Evolutionary conservation across 2,329 filamentous ascomycete genomes (phyloP).

Genomic region (Calonectria montana): DNA sequence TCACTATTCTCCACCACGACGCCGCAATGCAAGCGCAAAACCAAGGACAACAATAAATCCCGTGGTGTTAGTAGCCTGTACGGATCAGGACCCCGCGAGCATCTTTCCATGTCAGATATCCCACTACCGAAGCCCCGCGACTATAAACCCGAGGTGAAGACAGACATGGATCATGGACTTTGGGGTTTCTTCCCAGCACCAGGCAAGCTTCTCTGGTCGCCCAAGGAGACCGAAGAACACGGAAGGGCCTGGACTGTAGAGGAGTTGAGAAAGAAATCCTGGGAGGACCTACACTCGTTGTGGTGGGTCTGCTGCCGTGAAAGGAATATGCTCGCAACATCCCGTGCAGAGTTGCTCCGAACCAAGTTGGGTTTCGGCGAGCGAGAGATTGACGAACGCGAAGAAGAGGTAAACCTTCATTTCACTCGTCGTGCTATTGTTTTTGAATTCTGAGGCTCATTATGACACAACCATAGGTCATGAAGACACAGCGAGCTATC

Average conservation of each 20-base stretch:
- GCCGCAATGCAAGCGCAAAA: constrained; percentile 60
- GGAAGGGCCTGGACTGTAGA: constrained; percentile 86
- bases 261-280: constrained; percentile 89
- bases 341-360: constrained; percentile 74
- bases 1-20: constrained; percentile 66
- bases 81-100: constrained; percentile 78
- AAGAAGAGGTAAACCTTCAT: constrained; percentile 69
- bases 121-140: constrained; percentile 78
- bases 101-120: constrained; percentile 78
- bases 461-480: constrained; percentile 64
- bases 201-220: constrained; percentile 75
- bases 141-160: constrained; percentile 67
- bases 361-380: constrained; percentile 80
- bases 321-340: constrained; percentile 88
- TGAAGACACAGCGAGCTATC: constrained; percentile 82
- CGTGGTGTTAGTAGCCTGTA: constrained; percentile 87
- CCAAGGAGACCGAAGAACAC: constrained; percentile 76
- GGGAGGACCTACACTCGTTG: constrained; percentile 90
- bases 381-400: constrained; percentile 71
- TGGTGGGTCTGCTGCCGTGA: constrained; percentile 97
- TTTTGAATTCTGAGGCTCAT: constrained; percentile 4
- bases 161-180: constrained; percentile 83
- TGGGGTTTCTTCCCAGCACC: constrained; percentile 90
- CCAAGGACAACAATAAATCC: constrained; percentile 79
- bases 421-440: accelerated